These are phyloP conservation scores for Mucor racemosus DNA, from an alignment of 371 early-diverging fungal genomes.

Conservation along the genomic window DNA sequence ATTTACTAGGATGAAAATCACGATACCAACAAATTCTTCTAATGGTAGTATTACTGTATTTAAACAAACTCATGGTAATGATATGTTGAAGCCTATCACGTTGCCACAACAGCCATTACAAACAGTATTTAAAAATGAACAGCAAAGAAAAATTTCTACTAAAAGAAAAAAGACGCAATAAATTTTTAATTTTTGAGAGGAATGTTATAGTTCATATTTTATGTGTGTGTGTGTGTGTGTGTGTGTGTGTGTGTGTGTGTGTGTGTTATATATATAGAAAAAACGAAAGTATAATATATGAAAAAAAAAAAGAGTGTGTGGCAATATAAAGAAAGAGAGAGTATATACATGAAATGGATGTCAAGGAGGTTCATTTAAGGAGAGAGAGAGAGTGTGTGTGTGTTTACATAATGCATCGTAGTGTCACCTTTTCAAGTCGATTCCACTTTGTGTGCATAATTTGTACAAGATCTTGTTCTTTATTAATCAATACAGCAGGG, in stretches of 20 bases:
- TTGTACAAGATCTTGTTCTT: slow-evolving; percentile 30
- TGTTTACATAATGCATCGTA: slow-evolving; percentile 35
- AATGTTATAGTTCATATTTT: neutral
- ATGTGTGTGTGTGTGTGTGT: neutral
- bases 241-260: neutral
- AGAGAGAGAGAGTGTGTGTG: neutral
- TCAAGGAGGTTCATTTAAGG: slow-evolving; percentile 12
- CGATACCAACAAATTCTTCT: neutral
- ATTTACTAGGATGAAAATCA: slow-evolving; percentile 24
- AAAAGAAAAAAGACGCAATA: neutral
- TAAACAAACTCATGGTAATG: neutral
- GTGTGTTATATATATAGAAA: neutral
- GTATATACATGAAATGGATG: slow-evolving; percentile 5
- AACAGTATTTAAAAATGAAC: neutral
- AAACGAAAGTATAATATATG: neutral
- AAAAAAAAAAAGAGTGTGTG: neutral
- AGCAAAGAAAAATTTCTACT: neutral
- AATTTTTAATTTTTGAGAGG: neutral
- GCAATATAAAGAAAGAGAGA: neutral
- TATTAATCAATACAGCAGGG: slow-evolving; percentile 27
- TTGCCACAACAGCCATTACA: neutral
- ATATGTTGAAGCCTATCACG: neutral
- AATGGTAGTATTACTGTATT: neutral
- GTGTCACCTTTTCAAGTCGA: slow-evolving; percentile 35
- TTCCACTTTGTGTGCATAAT: slow-evolving; percentile 40